Percentiles rank a stretch among this genome's conserved stretches.
Conservation (phyloP, 495 filamentous ascomycete species). For the Talaromyces trachyspermus region DNA sequence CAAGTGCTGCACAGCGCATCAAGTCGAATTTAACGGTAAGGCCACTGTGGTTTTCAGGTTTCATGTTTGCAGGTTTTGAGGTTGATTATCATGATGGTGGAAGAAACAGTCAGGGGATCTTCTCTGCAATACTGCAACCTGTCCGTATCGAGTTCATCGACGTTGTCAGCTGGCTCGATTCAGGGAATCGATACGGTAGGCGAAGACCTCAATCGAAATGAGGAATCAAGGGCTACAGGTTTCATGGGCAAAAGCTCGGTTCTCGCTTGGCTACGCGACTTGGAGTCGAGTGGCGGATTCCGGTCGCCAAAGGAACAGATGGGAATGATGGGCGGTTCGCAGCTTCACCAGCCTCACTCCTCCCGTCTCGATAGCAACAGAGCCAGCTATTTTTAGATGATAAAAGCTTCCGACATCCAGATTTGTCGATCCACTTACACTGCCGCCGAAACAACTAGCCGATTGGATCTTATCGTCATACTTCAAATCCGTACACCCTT, state of each 20-base stretch:
- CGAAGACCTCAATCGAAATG: slow-evolving; percentile 50
- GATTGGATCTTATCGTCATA: slow-evolving; percentile 49
- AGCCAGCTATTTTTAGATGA: slow-evolving; percentile 52
- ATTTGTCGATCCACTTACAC: slow-evolving; percentile 37
- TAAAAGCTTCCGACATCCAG: slow-evolving; percentile 33
- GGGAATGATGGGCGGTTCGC: background rate
- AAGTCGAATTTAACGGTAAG: slow-evolving; percentile 28
- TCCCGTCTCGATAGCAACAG: slow-evolving; percentile 19
- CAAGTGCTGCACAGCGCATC: slow-evolving; percentile 23
- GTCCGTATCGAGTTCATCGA: slow-evolving; percentile 17
- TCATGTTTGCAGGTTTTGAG: too few relatives aligned
- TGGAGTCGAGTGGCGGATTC: slow-evolving; percentile 22
- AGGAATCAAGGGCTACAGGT: slow-evolving; percentile 41
- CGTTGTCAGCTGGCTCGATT: slow-evolving; percentile 49
- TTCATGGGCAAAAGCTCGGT: slow-evolving; percentile 60
- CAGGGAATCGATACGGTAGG: slow-evolving; percentile 50
- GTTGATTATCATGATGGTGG: too few relatives aligned
- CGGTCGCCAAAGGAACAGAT: background rate
- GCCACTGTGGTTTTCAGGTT: too few relatives aligned
- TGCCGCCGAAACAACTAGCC: slow-evolving; percentile 44
- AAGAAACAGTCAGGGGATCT: too few relatives aligned
- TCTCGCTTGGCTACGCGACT: slow-evolving; percentile 50
- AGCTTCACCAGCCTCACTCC: background rate
- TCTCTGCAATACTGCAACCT: slow-evolving; percentile 2
- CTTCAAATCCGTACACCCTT: slow-evolving; percentile 48